Percentiles rank a stretch among this genome's conserved stretches.
Conservation (phyloP, 805 yeast species). For the Starmerella sp. region DNA sequence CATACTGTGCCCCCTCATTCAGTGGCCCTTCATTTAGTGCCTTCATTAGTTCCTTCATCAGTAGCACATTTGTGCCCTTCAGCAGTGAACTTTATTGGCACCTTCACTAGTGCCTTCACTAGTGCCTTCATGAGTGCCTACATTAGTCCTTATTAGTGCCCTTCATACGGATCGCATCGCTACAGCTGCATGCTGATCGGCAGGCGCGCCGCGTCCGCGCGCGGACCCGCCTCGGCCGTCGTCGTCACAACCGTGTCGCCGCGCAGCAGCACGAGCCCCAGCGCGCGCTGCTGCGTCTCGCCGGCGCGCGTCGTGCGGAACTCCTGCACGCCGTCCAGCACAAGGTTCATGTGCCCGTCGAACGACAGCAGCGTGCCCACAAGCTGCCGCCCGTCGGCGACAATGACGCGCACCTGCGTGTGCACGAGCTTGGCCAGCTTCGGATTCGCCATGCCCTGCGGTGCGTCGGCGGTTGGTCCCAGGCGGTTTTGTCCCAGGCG, state of each 20-base stretch:
- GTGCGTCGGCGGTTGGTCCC: too few relatives aligned
- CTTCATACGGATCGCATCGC: not conserved
- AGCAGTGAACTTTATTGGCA: too few relatives aligned
- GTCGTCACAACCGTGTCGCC: slow-evolving; percentile 79
- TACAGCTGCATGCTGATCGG: slow-evolving; percentile 16
- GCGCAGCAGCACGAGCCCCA: slow-evolving; percentile 74
- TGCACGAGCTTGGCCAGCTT: slow-evolving; percentile 55
- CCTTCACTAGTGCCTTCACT: too few relatives aligned
- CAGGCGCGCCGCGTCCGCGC: not conserved
- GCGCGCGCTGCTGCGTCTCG: slow-evolving; percentile 49
- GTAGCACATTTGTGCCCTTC: too few relatives aligned
- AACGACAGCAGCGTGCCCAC: slow-evolving; percentile 77
- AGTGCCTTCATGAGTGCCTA: too few relatives aligned
- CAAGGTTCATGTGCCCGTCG: slow-evolving; percentile 78
- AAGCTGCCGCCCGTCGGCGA: slow-evolving; percentile 67
- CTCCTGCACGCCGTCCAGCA: slow-evolving; percentile 64
- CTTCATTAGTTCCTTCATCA: too few relatives aligned
- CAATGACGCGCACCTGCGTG: slow-evolving; percentile 59
- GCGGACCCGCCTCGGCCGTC: slow-evolving; percentile 49
- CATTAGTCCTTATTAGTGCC: too few relatives aligned
- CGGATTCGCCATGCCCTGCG: slow-evolving; percentile 6
- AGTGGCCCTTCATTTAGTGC: too few relatives aligned
- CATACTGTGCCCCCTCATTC: too few relatives aligned
- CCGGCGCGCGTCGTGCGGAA: slow-evolving; percentile 61
- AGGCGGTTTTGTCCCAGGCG: too few relatives aligned